Percentiles rank a stretch among this genome's conserved stretches.
phyloP scores from a whole-genome alignment of 306 rosid species.

The Castanea sativa region DNA sequence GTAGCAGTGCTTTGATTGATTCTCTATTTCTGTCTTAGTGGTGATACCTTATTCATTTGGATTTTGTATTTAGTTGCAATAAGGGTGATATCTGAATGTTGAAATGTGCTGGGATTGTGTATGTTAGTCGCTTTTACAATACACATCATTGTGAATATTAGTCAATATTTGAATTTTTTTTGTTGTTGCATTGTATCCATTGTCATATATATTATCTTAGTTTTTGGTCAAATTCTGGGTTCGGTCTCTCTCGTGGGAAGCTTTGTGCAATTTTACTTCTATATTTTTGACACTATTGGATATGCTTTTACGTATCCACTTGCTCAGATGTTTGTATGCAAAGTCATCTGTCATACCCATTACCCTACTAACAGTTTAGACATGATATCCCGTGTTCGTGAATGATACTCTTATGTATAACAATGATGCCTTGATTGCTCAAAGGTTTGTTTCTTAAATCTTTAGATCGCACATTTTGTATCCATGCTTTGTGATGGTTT shows the following conservation, averaged over 20 bases:
- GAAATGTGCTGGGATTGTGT: too few relatives aligned
- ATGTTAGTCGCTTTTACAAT: not conserved
- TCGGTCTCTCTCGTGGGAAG: constrained; percentile 85
- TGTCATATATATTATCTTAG: not conserved
- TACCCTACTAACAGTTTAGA: constrained; percentile 89
- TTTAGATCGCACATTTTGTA: not conserved
- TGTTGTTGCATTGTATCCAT: not conserved
- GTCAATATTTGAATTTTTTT: not conserved
- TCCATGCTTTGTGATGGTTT: not conserved
- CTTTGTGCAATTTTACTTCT: constrained; percentile 62
- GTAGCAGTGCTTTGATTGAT: too few relatives aligned
- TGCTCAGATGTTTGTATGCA: constrained; percentile 86
- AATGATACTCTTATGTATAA: constrained; percentile 65
- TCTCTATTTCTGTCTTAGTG: constrained; percentile 4
- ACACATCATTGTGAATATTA: not conserved
- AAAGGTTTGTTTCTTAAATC: constrained; percentile 45
- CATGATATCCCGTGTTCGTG: constrained; percentile 90
- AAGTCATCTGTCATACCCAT: constrained; percentile 82
- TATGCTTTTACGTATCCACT: constrained; percentile 92
- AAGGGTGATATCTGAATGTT: too few relatives aligned
- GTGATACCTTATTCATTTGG: not conserved
- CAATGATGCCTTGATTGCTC: constrained; percentile 60
- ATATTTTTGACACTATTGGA: constrained; percentile 86
- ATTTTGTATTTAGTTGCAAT: not conserved
- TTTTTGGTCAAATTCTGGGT: constrained; percentile 81